phyloP scores from a whole-genome alignment of 805 yeast genomes.

The Lipomyces starkeyi region DNA sequence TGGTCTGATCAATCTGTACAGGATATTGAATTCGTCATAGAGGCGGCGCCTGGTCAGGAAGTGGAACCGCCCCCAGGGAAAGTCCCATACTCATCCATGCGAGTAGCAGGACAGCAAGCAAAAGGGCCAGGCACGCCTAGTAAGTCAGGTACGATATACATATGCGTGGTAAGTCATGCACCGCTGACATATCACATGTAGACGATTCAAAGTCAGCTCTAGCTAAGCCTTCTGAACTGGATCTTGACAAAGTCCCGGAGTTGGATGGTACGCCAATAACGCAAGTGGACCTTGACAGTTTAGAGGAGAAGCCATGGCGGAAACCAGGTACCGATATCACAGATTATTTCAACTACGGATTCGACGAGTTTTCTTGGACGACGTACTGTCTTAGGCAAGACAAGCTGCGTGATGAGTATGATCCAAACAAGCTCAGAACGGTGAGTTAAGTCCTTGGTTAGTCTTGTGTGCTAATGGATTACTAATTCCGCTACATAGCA shows the following conservation, averaged over 20 bases:
- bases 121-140: constrained; percentile 37
- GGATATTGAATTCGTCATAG: constrained; percentile 85
- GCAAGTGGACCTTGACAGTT: constrained; percentile 73
- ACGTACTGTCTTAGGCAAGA: constrained; percentile 91
- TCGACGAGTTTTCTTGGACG: constrained; percentile 95
- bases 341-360: constrained; percentile 95
- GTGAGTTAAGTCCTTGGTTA: constrained; percentile 8
- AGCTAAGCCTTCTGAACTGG: constrained; percentile 51
- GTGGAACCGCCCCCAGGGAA: constrained; percentile 43
- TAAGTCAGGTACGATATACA: background rate
- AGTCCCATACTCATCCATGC: constrained; percentile 38
- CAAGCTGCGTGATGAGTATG: constrained; percentile 74
- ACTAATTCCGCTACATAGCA: constrained; percentile 7
- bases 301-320: constrained; percentile 98
- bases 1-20: constrained; percentile 43
- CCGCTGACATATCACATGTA: background rate
- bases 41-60: constrained; percentile 47
- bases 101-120: constrained; percentile 44
- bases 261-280: constrained; percentile 84
- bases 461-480: background rate
- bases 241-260: constrained; percentile 74
- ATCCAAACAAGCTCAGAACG: constrained; percentile 74
- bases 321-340: constrained; percentile 94
- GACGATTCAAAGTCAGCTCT: constrained; percentile 26
- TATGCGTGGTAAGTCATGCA: constrained; percentile 22